These are phyloP conservation scores for Cercospora zeina DNA, from an alignment of 2,329 filamentous ascomycete species.

Conservation along the genomic window DNA sequence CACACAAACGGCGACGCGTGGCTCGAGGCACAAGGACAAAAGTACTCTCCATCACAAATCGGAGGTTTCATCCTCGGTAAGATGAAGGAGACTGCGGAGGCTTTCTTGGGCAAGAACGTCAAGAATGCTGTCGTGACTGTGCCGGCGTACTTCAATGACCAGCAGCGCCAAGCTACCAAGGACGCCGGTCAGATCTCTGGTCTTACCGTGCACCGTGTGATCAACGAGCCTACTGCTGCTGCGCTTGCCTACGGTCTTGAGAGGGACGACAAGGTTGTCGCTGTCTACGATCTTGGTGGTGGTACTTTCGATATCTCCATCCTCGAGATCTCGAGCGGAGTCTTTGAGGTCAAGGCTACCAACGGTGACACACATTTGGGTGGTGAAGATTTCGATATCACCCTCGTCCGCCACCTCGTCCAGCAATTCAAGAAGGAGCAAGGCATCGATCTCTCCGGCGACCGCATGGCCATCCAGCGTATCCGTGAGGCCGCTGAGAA, in stretches of 20 bases:
- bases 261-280: slow-evolving; percentile 89
- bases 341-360: slow-evolving; percentile 99
- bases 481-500: slow-evolving; percentile 98
- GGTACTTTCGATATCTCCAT: slow-evolving; percentile 99
- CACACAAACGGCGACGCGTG: slow-evolving; percentile 96
- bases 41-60: slow-evolving; percentile 97
- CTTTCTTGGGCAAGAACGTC: slow-evolving; percentile 83
- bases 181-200: slow-evolving; percentile 95
- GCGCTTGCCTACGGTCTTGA: slow-evolving; percentile 94
- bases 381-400: slow-evolving; percentile 97
- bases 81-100: slow-evolving; percentile 99
- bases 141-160: slow-evolving; percentile 98
- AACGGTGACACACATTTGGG: slow-evolving; percentile 98
- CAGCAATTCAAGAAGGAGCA: slow-evolving; percentile 96
- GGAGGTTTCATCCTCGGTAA: slow-evolving; percentile 95
- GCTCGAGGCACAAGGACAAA: slow-evolving; percentile 89
- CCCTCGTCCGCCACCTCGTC: slow-evolving; percentile 88
- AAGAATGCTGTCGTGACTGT: slow-evolving; percentile 98
- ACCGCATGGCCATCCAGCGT: slow-evolving; percentile 98
- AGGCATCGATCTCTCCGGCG: slow-evolving; percentile 81
- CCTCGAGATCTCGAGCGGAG: slow-evolving; percentile 94
- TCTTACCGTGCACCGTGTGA: slow-evolving; percentile 93
- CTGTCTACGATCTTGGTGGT: slow-evolving; percentile 97
- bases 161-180: slow-evolving; percentile 96
- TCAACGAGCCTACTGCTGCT: slow-evolving; percentile 96